Conservation (phyloP, 345 rosid species). For the Populus simonii region DNA sequence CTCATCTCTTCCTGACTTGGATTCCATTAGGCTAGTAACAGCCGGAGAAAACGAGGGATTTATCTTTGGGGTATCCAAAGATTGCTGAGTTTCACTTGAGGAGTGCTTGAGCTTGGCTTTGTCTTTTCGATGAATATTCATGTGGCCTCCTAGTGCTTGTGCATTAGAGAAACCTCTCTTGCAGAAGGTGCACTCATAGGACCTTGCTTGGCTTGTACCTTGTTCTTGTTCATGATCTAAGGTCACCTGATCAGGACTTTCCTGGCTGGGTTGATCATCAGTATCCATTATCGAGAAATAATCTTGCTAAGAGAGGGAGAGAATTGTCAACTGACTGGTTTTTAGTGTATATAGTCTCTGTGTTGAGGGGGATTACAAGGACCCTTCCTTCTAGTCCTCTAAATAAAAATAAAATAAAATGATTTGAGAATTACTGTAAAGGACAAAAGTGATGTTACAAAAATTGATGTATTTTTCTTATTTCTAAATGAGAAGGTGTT, state of each 20-base stretch:
- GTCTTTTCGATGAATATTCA: slow-evolving; percentile 26
- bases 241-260: slow-evolving; percentile 14
- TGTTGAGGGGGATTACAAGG: slow-evolving; percentile 11
- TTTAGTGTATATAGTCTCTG: slow-evolving; percentile 1
- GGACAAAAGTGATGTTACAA: slow-evolving; percentile 16
- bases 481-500: no score
- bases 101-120: slow-evolving; percentile 39
- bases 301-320: not conserved
- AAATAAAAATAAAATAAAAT: not conserved
- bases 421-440: slow-evolving; percentile 6
- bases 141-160: slow-evolving; percentile 26
- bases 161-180: slow-evolving; percentile 29
- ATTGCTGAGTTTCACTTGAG: slow-evolving; percentile 23
- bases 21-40: not conserved
- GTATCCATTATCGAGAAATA: slow-evolving; percentile 18
- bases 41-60: slow-evolving; percentile 8
- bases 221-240: slow-evolving; percentile 22
- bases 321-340: slow-evolving; percentile 13
- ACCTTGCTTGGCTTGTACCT: slow-evolving; percentile 35
- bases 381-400: slow-evolving; percentile 3
- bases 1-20: slow-evolving; percentile 1
- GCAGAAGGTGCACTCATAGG: slow-evolving; percentile 30
- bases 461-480: no score
- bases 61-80: slow-evolving; percentile 3
- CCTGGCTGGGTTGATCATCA: slow-evolving; percentile 25